These are phyloP conservation scores for Globisporangium nodosum DNA, from an alignment of 352 stramenopile species.

Conservation along the genomic window DNA sequence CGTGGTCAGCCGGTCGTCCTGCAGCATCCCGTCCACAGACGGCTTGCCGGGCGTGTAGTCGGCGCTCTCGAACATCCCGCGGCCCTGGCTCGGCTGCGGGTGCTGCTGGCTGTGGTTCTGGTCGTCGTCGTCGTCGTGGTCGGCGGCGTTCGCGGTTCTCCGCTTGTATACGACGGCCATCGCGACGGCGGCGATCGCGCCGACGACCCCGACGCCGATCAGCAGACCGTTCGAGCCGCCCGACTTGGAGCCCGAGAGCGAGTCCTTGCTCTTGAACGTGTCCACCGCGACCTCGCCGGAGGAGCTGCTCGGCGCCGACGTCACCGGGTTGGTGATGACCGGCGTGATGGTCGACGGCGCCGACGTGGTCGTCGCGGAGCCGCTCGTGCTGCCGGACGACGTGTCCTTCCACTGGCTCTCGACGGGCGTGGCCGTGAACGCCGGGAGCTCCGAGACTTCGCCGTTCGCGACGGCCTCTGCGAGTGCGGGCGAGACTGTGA, in stretches of 20 bases:
- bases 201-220: neutral
- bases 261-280: slow-evolving; percentile 10
- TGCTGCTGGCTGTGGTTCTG: neutral
- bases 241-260: neutral
- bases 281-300: slow-evolving; percentile 11
- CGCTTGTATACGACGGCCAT: slow-evolving; percentile 12
- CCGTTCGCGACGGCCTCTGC: slow-evolving; percentile 9
- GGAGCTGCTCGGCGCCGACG: neutral
- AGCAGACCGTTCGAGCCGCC: neutral
- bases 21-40: slow-evolving; percentile 13
- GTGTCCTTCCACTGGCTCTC: neutral
- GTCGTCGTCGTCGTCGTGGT: slow-evolving; percentile 1
- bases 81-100: slow-evolving; percentile 3
- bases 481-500: slow-evolving; percentile 10
- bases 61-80: slow-evolving; percentile 12
- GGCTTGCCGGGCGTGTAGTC: slow-evolving; percentile 8
- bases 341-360: slow-evolving; percentile 1
- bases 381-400: neutral
- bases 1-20: slow-evolving; percentile 8
- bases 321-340: neutral
- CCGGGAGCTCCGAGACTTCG: slow-evolving; percentile 1
- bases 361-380: neutral
- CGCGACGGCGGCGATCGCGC: slow-evolving; percentile 5
- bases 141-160: neutral
- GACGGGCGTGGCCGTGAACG: slow-evolving; percentile 11